These are phyloP conservation scores for Fomitopsis schrenkii DNA, from an alignment of 1,284 basidiomycete species.

Conservation along the genomic window DNA sequence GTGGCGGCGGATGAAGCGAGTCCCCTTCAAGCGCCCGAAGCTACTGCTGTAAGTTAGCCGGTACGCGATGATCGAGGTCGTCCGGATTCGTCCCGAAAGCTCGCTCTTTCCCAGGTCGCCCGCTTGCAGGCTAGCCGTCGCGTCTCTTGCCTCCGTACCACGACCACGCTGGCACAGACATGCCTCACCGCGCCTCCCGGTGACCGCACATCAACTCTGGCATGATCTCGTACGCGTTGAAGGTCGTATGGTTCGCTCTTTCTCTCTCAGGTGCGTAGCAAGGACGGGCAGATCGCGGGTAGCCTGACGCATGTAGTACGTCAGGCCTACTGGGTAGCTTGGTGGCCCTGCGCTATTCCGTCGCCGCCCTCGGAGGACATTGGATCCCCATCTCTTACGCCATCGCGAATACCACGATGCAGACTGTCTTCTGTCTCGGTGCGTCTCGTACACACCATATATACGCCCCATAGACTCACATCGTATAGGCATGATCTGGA, in stretches of 20 bases:
- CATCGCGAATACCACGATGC: slow-evolving; percentile 41
- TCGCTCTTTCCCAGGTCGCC: neutral
- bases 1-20: too few species aligned
- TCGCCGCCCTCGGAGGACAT: slow-evolving; percentile 32
- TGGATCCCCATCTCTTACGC: slow-evolving; percentile 46
- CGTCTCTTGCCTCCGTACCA: slow-evolving; percentile 8
- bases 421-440: slow-evolving; percentile 44
- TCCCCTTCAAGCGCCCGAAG: too few species aligned
- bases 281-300: neutral
- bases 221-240: slow-evolving; percentile 28
- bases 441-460: slow-evolving; percentile 4
- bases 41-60: neutral
- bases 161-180: slow-evolving; percentile 4
- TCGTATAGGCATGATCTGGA: slow-evolving; percentile 53
- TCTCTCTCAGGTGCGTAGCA: slow-evolving; percentile 25
- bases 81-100: neutral
- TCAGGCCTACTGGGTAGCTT: slow-evolving; percentile 47
- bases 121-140: neutral
- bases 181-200: slow-evolving; percentile 11
- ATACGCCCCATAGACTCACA: neutral
- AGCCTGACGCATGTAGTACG: neutral
- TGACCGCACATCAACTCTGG: slow-evolving; percentile 13
- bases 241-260: slow-evolving; percentile 27
- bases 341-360: slow-evolving; percentile 41
- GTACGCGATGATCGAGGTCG: neutral